Evolutionary conservation across 2,329 filamentous ascomycete species (phyloP), one percentile per base, ranked within the genome.

Genomic region (Dactylellina haptotyla): DNA sequence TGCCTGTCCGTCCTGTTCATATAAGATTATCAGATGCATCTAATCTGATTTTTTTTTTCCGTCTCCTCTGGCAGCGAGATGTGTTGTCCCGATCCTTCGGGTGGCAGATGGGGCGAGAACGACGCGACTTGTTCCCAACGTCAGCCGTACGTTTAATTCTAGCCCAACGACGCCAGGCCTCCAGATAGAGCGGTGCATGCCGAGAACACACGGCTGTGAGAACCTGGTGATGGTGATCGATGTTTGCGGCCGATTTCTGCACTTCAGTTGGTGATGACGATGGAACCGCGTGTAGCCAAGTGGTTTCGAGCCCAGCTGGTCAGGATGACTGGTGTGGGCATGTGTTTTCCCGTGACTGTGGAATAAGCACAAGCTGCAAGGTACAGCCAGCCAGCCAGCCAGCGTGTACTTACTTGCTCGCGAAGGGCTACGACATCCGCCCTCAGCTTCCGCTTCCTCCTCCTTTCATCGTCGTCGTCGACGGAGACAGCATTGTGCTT

Each of bases 11-110:
- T 6, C 12, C 14, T 41, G 14, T n/a, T 41, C 37, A 41, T 39
- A 14, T 39, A n/a, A n/a, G 1, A 14, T 37, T 57, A 57, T 57
- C 53, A 57, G 53, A 57, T 57, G 18, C 34, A 57, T 57, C 53
- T 57, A n/a, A 57, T 57, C 53, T 23, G 12, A 3, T 39, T 3
- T 8, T 3, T 39, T 6, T n/a, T 20, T 23, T 4, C 41, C 2
- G 41, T 46, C 16, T 18, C 32, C 6, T 34, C 6, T 14, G 32
- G 14, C 32, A 14, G 32, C 6, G 32, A 2, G 43, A 12, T 53
- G 48, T 23, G 48, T 53, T 32, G 48, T 34, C 26, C 25, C 16
- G 14, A 20, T 28, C 8, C 8, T 16, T 9, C 39, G 39, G 8
- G 6, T 14, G 6, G 32, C 6, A 34, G 14, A 34, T 34, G 14